These are phyloP conservation scores for Saxophila tyrrhenica DNA, from an alignment of 495 filamentous ascomycete genomes.

Conservation along the genomic window DNA sequence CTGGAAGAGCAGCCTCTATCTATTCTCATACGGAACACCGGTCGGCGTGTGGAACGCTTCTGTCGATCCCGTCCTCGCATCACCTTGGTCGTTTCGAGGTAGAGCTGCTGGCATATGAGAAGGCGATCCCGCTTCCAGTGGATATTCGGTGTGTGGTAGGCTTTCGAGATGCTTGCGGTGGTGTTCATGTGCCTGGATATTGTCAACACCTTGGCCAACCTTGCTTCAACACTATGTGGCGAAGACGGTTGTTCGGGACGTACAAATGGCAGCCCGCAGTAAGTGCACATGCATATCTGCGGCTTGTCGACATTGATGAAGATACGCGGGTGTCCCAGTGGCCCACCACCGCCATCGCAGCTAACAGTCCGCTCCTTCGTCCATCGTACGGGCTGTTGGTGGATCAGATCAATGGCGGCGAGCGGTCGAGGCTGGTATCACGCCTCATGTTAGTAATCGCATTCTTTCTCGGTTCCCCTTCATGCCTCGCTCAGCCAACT, in stretches of 20 bases:
- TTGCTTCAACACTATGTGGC: not conserved
- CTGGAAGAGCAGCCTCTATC: constrained; percentile 19
- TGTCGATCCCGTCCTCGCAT: constrained; percentile 15
- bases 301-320: constrained; percentile 98
- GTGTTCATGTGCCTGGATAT: constrained; percentile 66
- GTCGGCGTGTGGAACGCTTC: constrained; percentile 24
- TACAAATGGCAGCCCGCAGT: constrained; percentile 94
- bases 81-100: constrained; percentile 17
- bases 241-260: no score
- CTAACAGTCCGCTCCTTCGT: constrained; percentile 65
- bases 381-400: constrained; percentile 91
- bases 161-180: constrained; percentile 72
- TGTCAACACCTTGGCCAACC: not conserved
- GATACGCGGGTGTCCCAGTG: constrained; percentile 80
- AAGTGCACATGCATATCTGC: constrained; percentile 76
- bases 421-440: constrained; percentile 66
- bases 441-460: constrained; percentile 2
- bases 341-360: constrained; percentile 90
- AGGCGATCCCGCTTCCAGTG: constrained; percentile 36
- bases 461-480: constrained; percentile 6
- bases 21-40: constrained; percentile 32
- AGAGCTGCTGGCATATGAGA: constrained; percentile 27
- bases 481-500: not conserved
- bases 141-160: constrained; percentile 65
- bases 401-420: constrained; percentile 89